Conservation (phyloP, 176 grass and related monocot species). For the Guadua angustifolia region DNA sequence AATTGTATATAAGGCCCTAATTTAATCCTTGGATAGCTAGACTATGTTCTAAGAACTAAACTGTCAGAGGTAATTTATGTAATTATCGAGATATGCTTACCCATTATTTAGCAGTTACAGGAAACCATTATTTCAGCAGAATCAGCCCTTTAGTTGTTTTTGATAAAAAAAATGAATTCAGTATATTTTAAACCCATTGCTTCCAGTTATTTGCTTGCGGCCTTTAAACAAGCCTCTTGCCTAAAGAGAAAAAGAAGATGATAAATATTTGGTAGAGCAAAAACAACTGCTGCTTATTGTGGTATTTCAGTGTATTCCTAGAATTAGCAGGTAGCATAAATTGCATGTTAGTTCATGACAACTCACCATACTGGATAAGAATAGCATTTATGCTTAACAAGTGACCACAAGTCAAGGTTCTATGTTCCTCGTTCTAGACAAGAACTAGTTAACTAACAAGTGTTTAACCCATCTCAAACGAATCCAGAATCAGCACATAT, state of each 20-base stretch:
- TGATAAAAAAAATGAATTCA: too few species aligned
- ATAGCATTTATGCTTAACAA: not conserved
- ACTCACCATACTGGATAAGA: not conserved
- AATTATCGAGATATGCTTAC: not conserved
- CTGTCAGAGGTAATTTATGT: not conserved
- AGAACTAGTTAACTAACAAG: not conserved
- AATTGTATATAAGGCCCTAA: too few species aligned
- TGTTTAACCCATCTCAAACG: not conserved
- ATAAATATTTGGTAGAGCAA: not conserved
- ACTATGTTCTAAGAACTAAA: not conserved
- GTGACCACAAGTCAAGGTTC: not conserved
- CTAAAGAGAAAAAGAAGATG: not conserved
- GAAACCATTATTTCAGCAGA: not conserved
- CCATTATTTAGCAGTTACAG: not conserved
- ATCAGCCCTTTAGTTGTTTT: too few species aligned
- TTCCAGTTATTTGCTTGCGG: not conserved
- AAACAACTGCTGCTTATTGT: not conserved
- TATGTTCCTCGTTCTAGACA: slow-evolving; percentile 4
- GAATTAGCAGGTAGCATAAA: not conserved
- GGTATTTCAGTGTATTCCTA: not conserved
- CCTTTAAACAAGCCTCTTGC: not conserved
- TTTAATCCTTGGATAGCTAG: not conserved
- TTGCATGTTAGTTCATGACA: not conserved
- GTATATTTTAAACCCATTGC: not conserved
- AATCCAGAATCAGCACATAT: not conserved